Conservation (phyloP, 306 rosid species). For the Medicago ruthenica region DNA sequence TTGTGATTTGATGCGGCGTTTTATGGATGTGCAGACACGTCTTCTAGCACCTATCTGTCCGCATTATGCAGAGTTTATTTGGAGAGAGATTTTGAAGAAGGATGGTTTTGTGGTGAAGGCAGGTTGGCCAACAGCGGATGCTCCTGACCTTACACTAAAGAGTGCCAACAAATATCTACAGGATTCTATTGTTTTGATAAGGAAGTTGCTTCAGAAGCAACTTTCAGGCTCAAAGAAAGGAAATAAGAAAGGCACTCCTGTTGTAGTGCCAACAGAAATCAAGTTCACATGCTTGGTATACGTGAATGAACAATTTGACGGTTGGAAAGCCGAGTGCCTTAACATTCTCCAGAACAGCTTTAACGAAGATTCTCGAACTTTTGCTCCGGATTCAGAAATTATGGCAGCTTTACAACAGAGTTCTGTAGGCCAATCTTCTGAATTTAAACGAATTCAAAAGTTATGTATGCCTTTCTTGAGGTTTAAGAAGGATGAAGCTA, state of each 20-base stretch:
- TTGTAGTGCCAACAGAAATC: conserved; percentile 46
- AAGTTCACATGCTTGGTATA: conserved; percentile 66
- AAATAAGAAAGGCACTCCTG: conserved; percentile 70
- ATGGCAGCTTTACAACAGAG: conserved; percentile 64
- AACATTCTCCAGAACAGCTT: conserved; percentile 68
- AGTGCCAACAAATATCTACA: conserved; percentile 85
- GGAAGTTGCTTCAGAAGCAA: conserved; percentile 93
- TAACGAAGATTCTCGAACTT: conserved; percentile 49
- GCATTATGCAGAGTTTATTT: conserved; percentile 83
- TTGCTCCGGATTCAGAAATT: conserved; percentile 66
- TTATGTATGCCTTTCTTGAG: conserved; percentile 86
- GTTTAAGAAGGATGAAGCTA: conserved; percentile 79
- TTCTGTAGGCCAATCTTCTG: conserved; percentile 64
- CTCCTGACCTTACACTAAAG: conserved; percentile 76
- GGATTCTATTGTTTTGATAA: conserved; percentile 76
- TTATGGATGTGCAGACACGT: conserved; percentile 95
- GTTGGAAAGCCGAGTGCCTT: conserved; percentile 92
- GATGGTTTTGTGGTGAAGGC: conserved; percentile 85
- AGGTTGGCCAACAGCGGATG: conserved; percentile 86
- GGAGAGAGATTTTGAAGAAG: conserved; percentile 83
- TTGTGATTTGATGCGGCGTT: conserved; percentile 69
- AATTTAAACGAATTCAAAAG: conserved; percentile 71
- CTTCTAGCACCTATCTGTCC: conserved; percentile 91
- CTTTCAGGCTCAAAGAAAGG: conserved; percentile 71
- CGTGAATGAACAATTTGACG: conserved; percentile 80